These are phyloP conservation scores for Moesziomyces antarcticus DNA, from an alignment of 1,284 basidiomycete species.

Conservation along the genomic window DNA sequence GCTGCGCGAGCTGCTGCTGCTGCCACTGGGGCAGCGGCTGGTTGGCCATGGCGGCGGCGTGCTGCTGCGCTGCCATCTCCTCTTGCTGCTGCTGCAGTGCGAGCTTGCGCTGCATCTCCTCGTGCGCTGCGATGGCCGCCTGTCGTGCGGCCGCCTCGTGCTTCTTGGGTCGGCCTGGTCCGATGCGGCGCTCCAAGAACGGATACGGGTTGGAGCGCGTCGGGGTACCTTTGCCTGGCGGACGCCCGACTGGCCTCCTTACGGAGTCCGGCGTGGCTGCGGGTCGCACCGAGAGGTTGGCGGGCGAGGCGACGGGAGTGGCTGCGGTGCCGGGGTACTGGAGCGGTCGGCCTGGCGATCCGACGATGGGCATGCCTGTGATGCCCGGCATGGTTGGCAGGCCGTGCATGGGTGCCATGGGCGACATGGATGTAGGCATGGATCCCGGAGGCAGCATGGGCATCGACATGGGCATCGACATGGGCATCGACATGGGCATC, in stretches of 20 bases:
- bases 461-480: constrained; percentile 23
- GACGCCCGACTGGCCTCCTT: constrained; percentile 30
- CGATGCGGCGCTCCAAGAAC: constrained; percentile 33
- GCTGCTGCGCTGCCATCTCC: constrained; percentile 25
- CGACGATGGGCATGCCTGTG: constrained; percentile 15
- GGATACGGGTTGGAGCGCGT: constrained; percentile 40
- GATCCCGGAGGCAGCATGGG: constrained; percentile 32
- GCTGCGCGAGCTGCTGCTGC: constrained; percentile 34
- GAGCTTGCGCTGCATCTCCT: constrained; percentile 28
- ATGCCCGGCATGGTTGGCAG: constrained; percentile 3
- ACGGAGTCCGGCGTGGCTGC: constrained; percentile 11
- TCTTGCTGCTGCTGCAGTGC: constrained; percentile 26
- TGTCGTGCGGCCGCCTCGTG: constrained; percentile 41
- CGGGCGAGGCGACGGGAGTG: constrained; percentile 23
- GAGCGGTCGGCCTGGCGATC: constrained; percentile 24
- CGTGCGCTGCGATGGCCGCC: constrained; percentile 38
- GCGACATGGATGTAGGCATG: constrained; percentile 20
- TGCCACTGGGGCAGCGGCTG: constrained; percentile 36
- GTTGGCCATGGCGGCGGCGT: constrained; percentile 21
- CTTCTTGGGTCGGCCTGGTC: constrained; percentile 48
- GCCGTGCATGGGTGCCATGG: constrained; percentile 12
- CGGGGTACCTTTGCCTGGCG: constrained; percentile 36
- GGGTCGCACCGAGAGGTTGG: not conserved
- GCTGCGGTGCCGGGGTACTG: constrained; percentile 12
- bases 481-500: constrained; percentile 2